phyloP scores from a whole-genome alignment of 768 basidiomycete species.

The Amanita brunnescens region DNA sequence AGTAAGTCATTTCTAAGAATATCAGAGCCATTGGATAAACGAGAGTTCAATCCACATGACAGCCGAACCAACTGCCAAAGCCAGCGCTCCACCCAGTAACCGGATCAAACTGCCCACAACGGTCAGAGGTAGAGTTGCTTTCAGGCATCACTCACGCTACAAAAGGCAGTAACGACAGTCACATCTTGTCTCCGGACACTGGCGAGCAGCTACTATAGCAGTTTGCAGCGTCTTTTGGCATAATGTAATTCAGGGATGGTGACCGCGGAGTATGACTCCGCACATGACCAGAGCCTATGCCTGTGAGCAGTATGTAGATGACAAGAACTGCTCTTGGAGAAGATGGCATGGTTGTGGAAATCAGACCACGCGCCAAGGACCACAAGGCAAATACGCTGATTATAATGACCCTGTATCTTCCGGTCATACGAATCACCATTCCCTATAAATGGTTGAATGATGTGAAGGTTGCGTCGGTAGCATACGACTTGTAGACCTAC shows the following conservation, averaged over 20 bases:
- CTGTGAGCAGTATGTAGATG: slow-evolving; percentile 51
- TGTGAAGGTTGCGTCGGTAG: background rate
- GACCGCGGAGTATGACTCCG: slow-evolving; percentile 11
- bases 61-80: slow-evolving; percentile 53
- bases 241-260: background rate
- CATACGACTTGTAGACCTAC: slow-evolving; percentile 24
- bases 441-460: slow-evolving; percentile 33
- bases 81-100: slow-evolving; percentile 59
- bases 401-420: slow-evolving; percentile 54
- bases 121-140: background rate
- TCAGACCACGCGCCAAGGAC: slow-evolving; percentile 60
- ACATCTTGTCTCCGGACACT: slow-evolving; percentile 64
- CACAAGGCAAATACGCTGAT: slow-evolving; percentile 57
- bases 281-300: slow-evolving; percentile 52
- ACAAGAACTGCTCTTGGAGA: slow-evolving; percentile 44
- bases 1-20: slow-evolving; percentile 19
- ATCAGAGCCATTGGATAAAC: background rate
- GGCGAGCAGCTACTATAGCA: slow-evolving; percentile 63
- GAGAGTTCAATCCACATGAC: slow-evolving; percentile 34
- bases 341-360: slow-evolving; percentile 50
- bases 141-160: slow-evolving; percentile 35
- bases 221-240: slow-evolving; percentile 44
- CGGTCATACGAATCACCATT: slow-evolving; percentile 53
- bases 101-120: slow-evolving; percentile 47
- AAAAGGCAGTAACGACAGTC: slow-evolving; percentile 65